These are phyloP conservation scores for Aphanoascus verrucosus DNA, from an alignment of 2,329 filamentous ascomycete genomes.

Conservation along the genomic window DNA sequence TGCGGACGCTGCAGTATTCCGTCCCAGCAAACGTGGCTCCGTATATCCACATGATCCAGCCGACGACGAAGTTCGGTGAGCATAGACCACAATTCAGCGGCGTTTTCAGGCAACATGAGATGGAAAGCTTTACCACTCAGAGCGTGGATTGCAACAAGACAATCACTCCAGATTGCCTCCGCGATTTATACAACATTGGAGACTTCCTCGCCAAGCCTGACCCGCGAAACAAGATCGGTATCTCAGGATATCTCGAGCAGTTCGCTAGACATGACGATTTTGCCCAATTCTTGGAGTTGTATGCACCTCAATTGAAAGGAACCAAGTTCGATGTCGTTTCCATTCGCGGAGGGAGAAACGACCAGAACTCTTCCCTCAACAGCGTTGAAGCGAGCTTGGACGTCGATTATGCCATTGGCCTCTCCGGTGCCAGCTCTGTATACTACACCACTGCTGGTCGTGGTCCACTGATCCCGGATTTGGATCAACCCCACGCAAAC, in stretches of 20 bases:
- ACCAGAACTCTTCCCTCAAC: slow-evolving; percentile 35
- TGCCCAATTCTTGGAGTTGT: slow-evolving; percentile 45
- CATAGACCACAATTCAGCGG: slow-evolving; percentile 26
- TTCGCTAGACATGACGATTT: slow-evolving; percentile 47
- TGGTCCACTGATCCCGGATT: slow-evolving; percentile 42
- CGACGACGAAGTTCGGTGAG: slow-evolving; percentile 52
- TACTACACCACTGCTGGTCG: slow-evolving; percentile 52
- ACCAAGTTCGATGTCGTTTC: slow-evolving; percentile 48
- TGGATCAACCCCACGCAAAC: slow-evolving; percentile 30
- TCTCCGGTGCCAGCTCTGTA: slow-evolving; percentile 44
- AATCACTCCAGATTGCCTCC: slow-evolving; percentile 42
- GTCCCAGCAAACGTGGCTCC: slow-evolving; percentile 46
- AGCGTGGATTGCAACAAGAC: slow-evolving; percentile 27
- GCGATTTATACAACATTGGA: slow-evolving; percentile 40
- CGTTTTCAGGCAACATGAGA: neutral
- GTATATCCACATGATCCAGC: slow-evolving; percentile 53
- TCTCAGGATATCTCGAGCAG: slow-evolving; percentile 42
- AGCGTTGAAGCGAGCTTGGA: slow-evolving; percentile 55
- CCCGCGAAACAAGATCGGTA: slow-evolving; percentile 33
- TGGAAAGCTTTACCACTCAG: slow-evolving; percentile 2
- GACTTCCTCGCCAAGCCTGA: slow-evolving; percentile 32
- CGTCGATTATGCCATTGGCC: slow-evolving; percentile 48
- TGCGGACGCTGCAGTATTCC: slow-evolving; percentile 48
- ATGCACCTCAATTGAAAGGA: slow-evolving; percentile 42
- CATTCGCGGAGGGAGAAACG: slow-evolving; percentile 47